Evolutionary conservation across 1,284 basidiomycete genomes (phyloP), one percentile per base, ranked within the genome.

Genomic region (Polyporus tsugae): DNA sequence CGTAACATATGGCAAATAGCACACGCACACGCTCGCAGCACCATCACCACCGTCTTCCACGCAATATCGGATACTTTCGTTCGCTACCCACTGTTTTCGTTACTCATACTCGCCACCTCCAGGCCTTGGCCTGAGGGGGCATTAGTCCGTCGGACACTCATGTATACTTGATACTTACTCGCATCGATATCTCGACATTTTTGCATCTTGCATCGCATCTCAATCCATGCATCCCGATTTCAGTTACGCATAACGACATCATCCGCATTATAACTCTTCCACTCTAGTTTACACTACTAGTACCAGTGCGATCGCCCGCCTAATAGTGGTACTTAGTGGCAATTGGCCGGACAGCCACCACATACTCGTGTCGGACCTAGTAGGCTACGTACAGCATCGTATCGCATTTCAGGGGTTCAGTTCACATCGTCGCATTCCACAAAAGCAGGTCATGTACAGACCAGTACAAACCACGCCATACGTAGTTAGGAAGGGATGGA

Each of bases 1-100:
- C 38, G 52, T 39, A 60, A 7, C 22, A 25, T 60, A 60, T 60
- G 41, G 38, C 58, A 38, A 38, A 25, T 60, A 60, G 38, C 58
- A 59, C 13, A 60, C 58, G 19, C 58, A 38, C 36, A 39, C 58
- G 58, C 58, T 60, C 36, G 52, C 52, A 41, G 22, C 58, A 11
- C 58, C 17, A 36, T 58, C 57, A 7, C 11, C 35, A 36, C 22
- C 58, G 25, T 22, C 9, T 25, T 22, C 19, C 6, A 9, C 22
- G 25, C 49, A 6, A n/a, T 59, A 38, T 38, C 33, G 7, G 55
- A 57, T 11, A 19, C n/a, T 25, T 15, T 22, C 39, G 22, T 25
- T 39, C n/a, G 19, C 39, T 39, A 15, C n/a, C 41, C 25, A 46
- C 44, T 10, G 22, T 25, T 49, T 46, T 46, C 44, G 44, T 22